phyloP scores from a whole-genome alignment of 1,284 basidiomycete genomes.

The Pseudozyma thailandica region DNA sequence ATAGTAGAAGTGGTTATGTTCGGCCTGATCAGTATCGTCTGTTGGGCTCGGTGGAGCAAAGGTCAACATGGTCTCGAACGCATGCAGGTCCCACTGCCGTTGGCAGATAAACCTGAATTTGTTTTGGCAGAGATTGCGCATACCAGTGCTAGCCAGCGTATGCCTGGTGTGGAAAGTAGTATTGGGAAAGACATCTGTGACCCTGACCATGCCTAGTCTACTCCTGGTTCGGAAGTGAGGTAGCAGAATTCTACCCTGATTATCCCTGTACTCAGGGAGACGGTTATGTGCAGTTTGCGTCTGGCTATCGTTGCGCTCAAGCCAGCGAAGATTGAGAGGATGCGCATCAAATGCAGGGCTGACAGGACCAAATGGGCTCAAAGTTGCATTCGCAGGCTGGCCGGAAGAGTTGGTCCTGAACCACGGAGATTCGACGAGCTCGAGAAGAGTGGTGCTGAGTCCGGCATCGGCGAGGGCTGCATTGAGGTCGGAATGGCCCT shows the following conservation, averaged over 20 bases:
- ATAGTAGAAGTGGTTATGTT: slow-evolving; percentile 9
- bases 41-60: background rate
- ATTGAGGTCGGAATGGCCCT: slow-evolving; percentile 2
- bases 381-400: background rate
- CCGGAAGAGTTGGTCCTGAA: slow-evolving; percentile 3
- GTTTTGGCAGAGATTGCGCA: too few relatives aligned
- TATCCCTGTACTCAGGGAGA: slow-evolving; percentile 9
- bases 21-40: background rate
- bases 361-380: background rate
- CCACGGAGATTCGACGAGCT: slow-evolving; percentile 20
- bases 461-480: slow-evolving; percentile 11
- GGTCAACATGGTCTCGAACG: slow-evolving; percentile 24
- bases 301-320: background rate
- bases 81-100: too few relatives aligned
- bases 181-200: slow-evolving; percentile 12
- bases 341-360: slow-evolving; percentile 10
- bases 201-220: slow-evolving; percentile 14
- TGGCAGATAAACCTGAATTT: too few relatives aligned
- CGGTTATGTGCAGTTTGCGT: background rate
- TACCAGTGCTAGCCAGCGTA: too few relatives aligned
- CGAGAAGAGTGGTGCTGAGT: slow-evolving; percentile 6
- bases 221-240: slow-evolving; percentile 16
- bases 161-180: background rate
- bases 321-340: slow-evolving; percentile 9
- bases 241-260: slow-evolving; percentile 4